phyloP scores from a whole-genome alignment of 1,139 yeast genomes.

The Saccharomyces hybrid region DNA sequence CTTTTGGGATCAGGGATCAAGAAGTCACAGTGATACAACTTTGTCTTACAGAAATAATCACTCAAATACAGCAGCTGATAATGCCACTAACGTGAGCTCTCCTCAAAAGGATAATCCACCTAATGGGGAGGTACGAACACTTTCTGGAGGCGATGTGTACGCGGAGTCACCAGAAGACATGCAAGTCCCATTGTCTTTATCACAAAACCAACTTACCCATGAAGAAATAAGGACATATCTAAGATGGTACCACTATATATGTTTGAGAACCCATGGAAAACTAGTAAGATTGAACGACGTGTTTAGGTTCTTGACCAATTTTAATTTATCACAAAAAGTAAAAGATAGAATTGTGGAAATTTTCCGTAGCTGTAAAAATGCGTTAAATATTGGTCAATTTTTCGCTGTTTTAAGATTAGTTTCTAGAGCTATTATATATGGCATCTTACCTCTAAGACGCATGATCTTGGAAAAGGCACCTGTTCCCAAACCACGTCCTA shows the following conservation, averaged over 20 bases:
- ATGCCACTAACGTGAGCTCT: background rate
- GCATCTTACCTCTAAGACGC: constrained; percentile 42
- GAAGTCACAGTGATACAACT: constrained; percentile 8
- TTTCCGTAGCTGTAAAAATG: constrained; percentile 42
- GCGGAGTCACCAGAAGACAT: constrained; percentile 26
- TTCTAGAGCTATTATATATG: constrained; percentile 41
- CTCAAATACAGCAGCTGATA: constrained; percentile 1
- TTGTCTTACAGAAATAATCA: constrained; percentile 3
- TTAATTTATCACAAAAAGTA: constrained; percentile 40
- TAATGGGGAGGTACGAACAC: background rate
- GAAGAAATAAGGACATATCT: constrained; percentile 66
- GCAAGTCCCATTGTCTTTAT: constrained; percentile 50
- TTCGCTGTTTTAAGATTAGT: constrained; percentile 62
- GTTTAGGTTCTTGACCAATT: constrained; percentile 54
- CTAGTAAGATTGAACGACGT: constrained; percentile 56
- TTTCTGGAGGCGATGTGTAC: constrained; percentile 9
- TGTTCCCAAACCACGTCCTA: constrained; percentile 62
- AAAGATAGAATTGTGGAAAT: constrained; percentile 43
- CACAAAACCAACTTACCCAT: constrained; percentile 51
- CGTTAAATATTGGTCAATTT: constrained; percentile 66
- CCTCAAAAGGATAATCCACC: constrained; percentile 3
- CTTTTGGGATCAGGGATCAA: background rate
- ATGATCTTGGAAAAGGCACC: constrained; percentile 48
- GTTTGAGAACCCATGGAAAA: constrained; percentile 48
- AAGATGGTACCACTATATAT: constrained; percentile 69